Evolutionary conservation across 768 basidiomycete genomes (phyloP).

Genomic region (Boletus sp.): DNA sequence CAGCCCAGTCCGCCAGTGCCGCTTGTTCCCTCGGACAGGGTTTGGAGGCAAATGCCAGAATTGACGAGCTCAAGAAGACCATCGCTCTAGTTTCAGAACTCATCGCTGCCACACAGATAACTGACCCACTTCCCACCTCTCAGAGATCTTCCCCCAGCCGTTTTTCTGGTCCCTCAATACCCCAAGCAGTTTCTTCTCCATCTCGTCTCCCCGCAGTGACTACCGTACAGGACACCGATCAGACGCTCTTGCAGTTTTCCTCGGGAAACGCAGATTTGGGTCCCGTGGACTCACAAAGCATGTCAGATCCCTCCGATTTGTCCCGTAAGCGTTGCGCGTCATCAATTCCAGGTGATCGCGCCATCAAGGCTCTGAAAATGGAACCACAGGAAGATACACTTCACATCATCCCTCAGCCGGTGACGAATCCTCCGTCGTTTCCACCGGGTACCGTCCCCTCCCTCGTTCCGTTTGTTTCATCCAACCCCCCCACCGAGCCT

Average conservation of each 20-base stretch:
- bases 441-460: constrained; percentile 23
- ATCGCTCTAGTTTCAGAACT: constrained; percentile 53
- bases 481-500: constrained; percentile 27
- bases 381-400: constrained; percentile 44
- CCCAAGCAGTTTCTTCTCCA: constrained; percentile 30
- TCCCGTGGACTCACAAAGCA: constrained; percentile 22
- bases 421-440: constrained; percentile 23
- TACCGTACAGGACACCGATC: constrained; percentile 25
- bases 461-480: constrained; percentile 26
- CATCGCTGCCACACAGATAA: constrained; percentile 43
- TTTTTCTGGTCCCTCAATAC: constrained; percentile 33
- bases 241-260: constrained; percentile 20
- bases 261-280: constrained; percentile 11
- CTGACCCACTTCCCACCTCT: constrained; percentile 33
- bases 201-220: constrained; percentile 19
- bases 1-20: constrained; percentile 54
- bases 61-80: constrained; percentile 54
- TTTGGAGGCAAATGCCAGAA: constrained; percentile 45
- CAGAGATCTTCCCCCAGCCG: constrained; percentile 29
- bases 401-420: constrained; percentile 22
- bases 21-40: constrained; percentile 47
- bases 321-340: constrained; percentile 53
- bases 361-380: constrained; percentile 46
- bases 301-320: constrained; percentile 36
- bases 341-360: constrained; percentile 43